These are phyloP conservation scores for Tephrocybe rancida DNA, from an alignment of 768 basidiomycete species.

Conservation along the genomic window DNA sequence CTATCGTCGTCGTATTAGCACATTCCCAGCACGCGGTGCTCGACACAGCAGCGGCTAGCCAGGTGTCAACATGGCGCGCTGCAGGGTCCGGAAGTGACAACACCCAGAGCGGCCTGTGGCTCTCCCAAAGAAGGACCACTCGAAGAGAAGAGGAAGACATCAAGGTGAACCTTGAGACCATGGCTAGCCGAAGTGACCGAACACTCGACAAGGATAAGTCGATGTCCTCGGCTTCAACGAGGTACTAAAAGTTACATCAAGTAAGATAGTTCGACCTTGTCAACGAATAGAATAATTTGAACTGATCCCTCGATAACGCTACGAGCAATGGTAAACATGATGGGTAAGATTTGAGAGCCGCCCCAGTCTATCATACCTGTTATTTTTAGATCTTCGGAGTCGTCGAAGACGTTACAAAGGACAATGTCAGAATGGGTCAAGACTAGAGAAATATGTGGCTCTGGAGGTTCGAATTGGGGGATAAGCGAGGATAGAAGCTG, in stretches of 20 bases:
- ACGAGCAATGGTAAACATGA: neutral
- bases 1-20: conserved; percentile 8
- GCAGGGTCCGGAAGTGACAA: neutral
- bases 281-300: no score
- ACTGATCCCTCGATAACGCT: no score
- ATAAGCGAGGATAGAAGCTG: neutral
- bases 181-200: neutral
- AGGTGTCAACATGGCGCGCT: conserved; percentile 4
- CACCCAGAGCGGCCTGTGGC: conserved; percentile 1
- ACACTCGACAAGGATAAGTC: neutral
- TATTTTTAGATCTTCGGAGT: conserved; percentile 25
- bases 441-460: neutral
- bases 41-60: conserved; percentile 3
- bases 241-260: neutral
- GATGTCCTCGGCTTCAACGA: neutral
- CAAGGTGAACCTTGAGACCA: neutral
- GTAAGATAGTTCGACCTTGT: no score
- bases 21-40: conserved; percentile 7
- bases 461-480: neutral
- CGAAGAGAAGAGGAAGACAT: neutral
- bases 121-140: neutral
- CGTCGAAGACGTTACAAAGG: neutral
- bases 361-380: no score
- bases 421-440: neutral
- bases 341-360: no score